A percentile compares a stretch with the other conserved stretches of the same genome.
Evolutionary conservation across 2,329 filamentous ascomycete species (phyloP).

Genomic region (Coleophoma cylindrospora): DNA sequence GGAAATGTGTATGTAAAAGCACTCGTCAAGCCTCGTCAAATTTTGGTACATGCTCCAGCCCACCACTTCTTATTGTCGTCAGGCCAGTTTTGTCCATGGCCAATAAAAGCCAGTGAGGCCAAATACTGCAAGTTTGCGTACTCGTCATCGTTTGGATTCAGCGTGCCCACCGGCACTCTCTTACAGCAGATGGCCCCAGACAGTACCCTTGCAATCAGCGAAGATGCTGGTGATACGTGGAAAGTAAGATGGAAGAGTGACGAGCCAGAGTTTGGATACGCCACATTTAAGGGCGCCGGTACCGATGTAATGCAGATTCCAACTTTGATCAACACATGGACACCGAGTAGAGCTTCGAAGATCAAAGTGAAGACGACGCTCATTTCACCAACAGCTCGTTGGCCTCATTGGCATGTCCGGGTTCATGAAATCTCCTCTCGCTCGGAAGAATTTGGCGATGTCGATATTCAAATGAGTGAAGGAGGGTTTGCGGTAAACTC

Average conservation of each 20-base stretch:
- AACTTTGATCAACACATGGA: constrained; percentile 11
- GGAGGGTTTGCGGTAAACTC: constrained; percentile 22
- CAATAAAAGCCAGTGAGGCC: constrained; percentile 34
- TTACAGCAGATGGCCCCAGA: constrained; percentile 26
- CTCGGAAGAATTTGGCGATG: constrained; percentile 11
- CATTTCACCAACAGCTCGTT: constrained; percentile 26
- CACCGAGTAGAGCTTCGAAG: constrained; percentile 10
- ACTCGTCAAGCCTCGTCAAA: constrained; percentile 34
- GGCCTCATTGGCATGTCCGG: constrained; percentile 33
- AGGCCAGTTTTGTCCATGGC: constrained; percentile 32
- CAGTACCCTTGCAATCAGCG: constrained; percentile 16
- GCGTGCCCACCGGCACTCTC: constrained; percentile 32
- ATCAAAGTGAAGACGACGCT: constrained; percentile 30
- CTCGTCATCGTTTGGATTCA: constrained; percentile 41
- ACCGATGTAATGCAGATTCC: constrained; percentile 2
- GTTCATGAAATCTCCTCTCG: constrained; percentile 21
- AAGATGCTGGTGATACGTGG: constrained; percentile 19
- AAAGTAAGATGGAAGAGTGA: constrained; percentile 16
- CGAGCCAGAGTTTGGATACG: constrained; percentile 3
- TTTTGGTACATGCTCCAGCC: constrained; percentile 33
- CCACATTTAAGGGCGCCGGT: not conserved
- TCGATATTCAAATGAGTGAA: constrained; percentile 10
- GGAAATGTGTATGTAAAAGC: not conserved
- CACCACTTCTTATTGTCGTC: constrained; percentile 39
- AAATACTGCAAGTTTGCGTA: constrained; percentile 45